These are phyloP conservation scores for Solanum hybrid DNA, from an alignment of 305 asterid genomes.

Conservation along the genomic window DNA sequence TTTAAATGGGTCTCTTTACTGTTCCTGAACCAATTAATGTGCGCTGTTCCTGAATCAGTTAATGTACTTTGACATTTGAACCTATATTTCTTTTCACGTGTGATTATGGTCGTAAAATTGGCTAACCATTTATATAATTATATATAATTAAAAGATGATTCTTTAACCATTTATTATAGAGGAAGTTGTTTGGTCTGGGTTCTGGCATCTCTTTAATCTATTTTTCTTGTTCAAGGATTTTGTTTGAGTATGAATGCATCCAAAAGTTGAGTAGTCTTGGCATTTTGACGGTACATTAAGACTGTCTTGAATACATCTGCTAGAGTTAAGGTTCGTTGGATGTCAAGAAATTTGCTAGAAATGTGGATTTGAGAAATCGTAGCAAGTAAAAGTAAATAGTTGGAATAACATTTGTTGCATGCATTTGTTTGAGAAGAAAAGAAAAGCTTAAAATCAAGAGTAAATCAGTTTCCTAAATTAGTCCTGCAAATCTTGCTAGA, in stretches of 20 bases:
- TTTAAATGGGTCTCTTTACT: not conserved
- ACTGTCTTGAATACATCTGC: not conserved
- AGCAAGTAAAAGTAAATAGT: not conserved
- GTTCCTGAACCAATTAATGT: not conserved
- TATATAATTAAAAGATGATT: not conserved
- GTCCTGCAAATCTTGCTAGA: not conserved
- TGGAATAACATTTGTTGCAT: not conserved
- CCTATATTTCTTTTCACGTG: not conserved
- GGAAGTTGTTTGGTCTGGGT: not conserved
- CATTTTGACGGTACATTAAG: not conserved
- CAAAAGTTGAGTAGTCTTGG: not conserved
- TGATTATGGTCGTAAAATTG: not conserved
- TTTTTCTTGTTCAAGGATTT: not conserved
- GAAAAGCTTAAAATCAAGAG: not conserved
- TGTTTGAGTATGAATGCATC: not conserved
- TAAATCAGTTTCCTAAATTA: not conserved
- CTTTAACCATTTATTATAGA: not conserved
- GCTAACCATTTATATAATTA: not conserved
- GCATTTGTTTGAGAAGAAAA: not conserved
- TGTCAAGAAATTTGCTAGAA: not conserved
- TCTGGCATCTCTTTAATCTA: not conserved
- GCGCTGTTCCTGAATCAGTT: not conserved
- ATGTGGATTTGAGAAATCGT: not conserved
- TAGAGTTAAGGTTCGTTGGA: not conserved
- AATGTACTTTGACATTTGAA: not conserved